Evolutionary conservation across 2,329 filamentous ascomycete species (phyloP).

Genomic region (Claviceps monticola): DNA sequence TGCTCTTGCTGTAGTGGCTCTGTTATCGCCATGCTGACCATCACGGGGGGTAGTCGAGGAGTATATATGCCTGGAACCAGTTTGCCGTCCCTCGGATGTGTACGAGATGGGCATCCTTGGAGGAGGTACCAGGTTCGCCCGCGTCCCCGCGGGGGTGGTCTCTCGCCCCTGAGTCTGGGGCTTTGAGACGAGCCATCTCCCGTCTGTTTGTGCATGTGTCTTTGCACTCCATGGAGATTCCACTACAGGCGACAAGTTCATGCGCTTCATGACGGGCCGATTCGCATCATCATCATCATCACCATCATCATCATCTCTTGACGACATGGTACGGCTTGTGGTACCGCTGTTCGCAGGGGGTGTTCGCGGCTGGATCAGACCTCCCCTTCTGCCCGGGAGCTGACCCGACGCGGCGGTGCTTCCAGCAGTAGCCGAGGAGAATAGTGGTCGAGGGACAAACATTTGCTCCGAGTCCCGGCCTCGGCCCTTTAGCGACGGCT

Average conservation of each 20-base stretch:
- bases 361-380: conserved; percentile 11
- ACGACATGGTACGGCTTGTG: conserved; percentile 18
- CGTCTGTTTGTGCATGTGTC: neutral
- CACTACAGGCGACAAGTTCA: conserved; percentile 32
- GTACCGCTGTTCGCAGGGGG: conserved; percentile 20
- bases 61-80: neutral
- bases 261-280: conserved; percentile 11
- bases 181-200: conserved; percentile 19
- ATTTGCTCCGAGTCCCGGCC: too few species aligned
- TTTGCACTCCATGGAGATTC: conserved; percentile 28
- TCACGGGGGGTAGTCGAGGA: neutral
- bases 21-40: neutral
- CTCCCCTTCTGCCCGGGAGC: conserved; percentile 10
- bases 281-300: conserved; percentile 7
- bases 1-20: neutral
- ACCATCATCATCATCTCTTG: conserved; percentile 10
- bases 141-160: conserved; percentile 3
- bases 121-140: conserved; percentile 18
- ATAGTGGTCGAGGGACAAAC: conserved; percentile 11
- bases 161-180: conserved; percentile 16
- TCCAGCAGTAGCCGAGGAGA: conserved; percentile 6
- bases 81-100: neutral
- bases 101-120: conserved; percentile 16
- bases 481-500: neutral
- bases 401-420: conserved; percentile 6